Evolutionary conservation across 2,329 filamentous ascomycete genomes (phyloP), one percentile per base, ranked within the genome.

Genomic region (Xylariaceae sp.): DNA sequence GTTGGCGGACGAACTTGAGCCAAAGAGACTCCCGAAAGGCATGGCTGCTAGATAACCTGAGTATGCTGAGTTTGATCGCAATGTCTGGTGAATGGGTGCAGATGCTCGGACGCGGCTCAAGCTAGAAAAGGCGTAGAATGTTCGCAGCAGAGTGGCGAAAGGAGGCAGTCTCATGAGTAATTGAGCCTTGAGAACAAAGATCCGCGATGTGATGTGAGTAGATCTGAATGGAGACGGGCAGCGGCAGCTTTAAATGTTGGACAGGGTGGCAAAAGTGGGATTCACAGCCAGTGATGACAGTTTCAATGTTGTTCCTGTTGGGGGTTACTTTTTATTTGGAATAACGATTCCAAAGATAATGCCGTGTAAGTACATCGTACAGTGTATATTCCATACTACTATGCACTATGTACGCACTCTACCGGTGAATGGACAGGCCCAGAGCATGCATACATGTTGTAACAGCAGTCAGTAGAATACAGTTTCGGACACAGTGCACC

Each of bases 1-100:
- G 48, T 77, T 76, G 52, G 76, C 72, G 21, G 78, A 75, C 40
- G 80, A 85, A 51, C 53, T 53, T 4, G 84, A 80, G 54, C 80
- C 79, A 66, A 96, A 95, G 1, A 96, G 74, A 52, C 86, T 83
- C 62, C 88, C 79, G 40, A 22, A 42, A 92, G 90, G 64, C 87
- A 86, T 67, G 32, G 13, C 26, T 26, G 5, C 26, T 4, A 26
- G 26, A 26, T 26, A 15, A 9, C 73, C 56, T 59, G 68, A 49
- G 60, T 58, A 48, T 59, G 66, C 56, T 61, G 59, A 42, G 46
- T 57, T 62, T 26, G 47, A 58, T 36, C 52, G 61, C 16, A 62
- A 51, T 36, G 55, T 54, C 55, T 56, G 59, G 4, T 47, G 52
- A 29, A 39, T 26, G 8, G 56, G 47, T 52, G 57, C 59, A 52